Evolutionary conservation across 805 yeast species (phyloP).

Genomic region (Wickerhamia fluorescens): DNA sequence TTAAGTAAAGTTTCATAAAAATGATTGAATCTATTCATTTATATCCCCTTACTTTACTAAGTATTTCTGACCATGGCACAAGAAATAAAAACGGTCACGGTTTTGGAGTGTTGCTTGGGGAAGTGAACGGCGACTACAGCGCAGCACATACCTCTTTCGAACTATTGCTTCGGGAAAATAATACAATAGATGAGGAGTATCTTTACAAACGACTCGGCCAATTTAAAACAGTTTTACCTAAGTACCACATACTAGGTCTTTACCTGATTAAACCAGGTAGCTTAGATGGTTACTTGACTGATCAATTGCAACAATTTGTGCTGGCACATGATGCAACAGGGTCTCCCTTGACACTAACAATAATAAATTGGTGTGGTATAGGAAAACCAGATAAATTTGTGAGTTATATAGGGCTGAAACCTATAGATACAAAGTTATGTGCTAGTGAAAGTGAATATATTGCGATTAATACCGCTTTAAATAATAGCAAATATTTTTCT

Average conservation of each 20-base stretch:
- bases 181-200: slow-evolving; percentile 16
- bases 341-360: neutral
- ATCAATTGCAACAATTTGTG: neutral
- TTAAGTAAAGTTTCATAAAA: neutral
- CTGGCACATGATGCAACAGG: neutral
- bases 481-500: slow-evolving; percentile 18
- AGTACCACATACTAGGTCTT: slow-evolving; percentile 21
- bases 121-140: slow-evolving; percentile 5
- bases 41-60: slow-evolving; percentile 22
- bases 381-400: neutral
- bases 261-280: slow-evolving; percentile 13
- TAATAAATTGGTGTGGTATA: neutral
- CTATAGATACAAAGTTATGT: slow-evolving; percentile 11
- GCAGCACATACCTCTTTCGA: slow-evolving; percentile 24
- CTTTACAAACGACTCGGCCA: slow-evolving; percentile 21
- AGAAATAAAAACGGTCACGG: slow-evolving; percentile 10
- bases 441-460: slow-evolving; percentile 26
- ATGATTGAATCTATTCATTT: slow-evolving; percentile 5
- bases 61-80: slow-evolving; percentile 23
- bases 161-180: slow-evolving; percentile 10
- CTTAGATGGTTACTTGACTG: neutral
- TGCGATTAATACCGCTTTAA: slow-evolving; percentile 24
- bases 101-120: slow-evolving; percentile 27
- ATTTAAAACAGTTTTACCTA: slow-evolving; percentile 22
- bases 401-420: neutral